Conservation (phyloP, 306 rosid species). For the Pterocarpus macrocarpus region DNA sequence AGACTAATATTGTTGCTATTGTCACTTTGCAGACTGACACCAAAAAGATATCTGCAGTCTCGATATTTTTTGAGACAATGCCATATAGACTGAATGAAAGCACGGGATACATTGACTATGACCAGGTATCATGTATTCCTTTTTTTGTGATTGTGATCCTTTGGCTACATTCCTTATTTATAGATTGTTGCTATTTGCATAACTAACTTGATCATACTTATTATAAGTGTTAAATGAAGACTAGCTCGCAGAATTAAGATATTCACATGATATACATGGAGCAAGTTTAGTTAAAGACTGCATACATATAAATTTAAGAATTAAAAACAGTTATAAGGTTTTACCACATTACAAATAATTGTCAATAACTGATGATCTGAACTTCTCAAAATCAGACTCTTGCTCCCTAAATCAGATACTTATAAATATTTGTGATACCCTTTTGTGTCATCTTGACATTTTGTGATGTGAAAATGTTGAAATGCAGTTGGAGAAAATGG, state of each 20-base stretch:
- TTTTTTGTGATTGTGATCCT: no score
- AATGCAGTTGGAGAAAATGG: slow-evolving; percentile 80
- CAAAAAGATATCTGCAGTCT: slow-evolving; percentile 83
- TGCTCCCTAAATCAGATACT: background rate
- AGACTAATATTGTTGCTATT: slow-evolving; percentile 30
- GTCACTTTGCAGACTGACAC: slow-evolving; percentile 71
- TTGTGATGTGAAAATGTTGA: slow-evolving; percentile 41
- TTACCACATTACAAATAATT: background rate
- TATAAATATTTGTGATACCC: background rate
- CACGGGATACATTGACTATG: slow-evolving; percentile 78
- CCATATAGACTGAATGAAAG: slow-evolving; percentile 79
- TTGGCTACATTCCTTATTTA: background rate
- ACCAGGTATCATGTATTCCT: slow-evolving; percentile 55
- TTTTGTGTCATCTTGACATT: slow-evolving; percentile 12
- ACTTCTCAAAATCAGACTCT: background rate
- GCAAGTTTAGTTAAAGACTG: background rate
- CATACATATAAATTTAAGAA: background rate
- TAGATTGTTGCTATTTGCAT: background rate
- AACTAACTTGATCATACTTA: background rate
- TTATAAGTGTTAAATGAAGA: no score
- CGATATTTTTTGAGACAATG: slow-evolving; percentile 79
- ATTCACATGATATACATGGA: background rate
- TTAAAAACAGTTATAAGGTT: background rate
- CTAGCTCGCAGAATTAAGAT: background rate
- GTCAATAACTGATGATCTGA: background rate